phyloP scores from a whole-genome alignment of 441 rosid genomes.

The Pelargonium cotyledonis region DNA sequence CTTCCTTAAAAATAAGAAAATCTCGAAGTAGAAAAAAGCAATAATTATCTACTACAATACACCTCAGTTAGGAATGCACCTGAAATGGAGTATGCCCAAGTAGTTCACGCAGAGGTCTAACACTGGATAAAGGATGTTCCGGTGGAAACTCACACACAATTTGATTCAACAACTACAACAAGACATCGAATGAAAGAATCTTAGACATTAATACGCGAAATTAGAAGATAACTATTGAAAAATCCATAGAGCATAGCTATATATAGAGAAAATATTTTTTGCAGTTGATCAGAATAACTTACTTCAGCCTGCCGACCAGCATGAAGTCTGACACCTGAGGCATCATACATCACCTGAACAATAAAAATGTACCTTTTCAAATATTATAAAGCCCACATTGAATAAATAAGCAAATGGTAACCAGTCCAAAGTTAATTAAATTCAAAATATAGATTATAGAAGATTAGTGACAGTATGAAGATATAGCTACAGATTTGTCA shows the following conservation, averaged over 20 bases:
- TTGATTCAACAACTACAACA: constrained; percentile 81
- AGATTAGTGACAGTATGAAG: neutral
- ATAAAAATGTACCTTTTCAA: too few species aligned
- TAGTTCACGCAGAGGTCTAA: constrained; percentile 83
- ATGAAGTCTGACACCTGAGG: constrained; percentile 90
- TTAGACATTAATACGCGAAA: neutral
- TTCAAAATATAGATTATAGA: neutral
- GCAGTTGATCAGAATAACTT: constrained; percentile 21
- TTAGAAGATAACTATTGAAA: neutral
- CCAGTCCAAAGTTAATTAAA: neutral
- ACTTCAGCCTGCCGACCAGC: constrained; percentile 99
- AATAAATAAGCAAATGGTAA: neutral
- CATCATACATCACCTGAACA: constrained; percentile 94
- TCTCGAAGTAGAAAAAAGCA: constrained; percentile 7
- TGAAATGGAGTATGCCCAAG: constrained; percentile 96
- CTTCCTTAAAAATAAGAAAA: neutral
- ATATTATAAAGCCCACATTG: neutral
- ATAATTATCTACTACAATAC: neutral
- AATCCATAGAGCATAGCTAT: neutral
- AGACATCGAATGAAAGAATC: constrained; percentile 10
- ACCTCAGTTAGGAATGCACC: constrained; percentile 32
- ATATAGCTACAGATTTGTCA: neutral
- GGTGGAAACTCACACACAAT: constrained; percentile 97
- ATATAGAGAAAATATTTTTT: neutral
- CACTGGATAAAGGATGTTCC: constrained; percentile 79